Conservation (phyloP, 192 early-diverging fungal species). For the Podila epigama region DNA sequence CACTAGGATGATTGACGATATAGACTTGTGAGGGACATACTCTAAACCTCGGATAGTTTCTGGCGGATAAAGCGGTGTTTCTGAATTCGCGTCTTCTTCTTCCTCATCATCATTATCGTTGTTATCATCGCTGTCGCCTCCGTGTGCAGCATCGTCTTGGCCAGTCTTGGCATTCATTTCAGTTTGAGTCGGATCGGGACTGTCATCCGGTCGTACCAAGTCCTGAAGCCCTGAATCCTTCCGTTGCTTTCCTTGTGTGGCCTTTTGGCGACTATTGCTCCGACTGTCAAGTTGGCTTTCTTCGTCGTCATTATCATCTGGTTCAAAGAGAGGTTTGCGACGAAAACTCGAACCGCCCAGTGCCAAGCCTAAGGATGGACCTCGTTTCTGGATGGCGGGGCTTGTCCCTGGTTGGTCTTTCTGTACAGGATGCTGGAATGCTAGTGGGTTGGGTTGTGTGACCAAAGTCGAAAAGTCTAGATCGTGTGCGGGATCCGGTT, state of each 20-base stretch:
- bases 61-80: conserved; percentile 37
- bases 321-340: conserved; percentile 38
- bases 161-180: no score
- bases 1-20: neutral
- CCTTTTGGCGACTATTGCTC: neutral
- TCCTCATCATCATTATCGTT: conserved; percentile 6
- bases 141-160: no score
- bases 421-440: neutral
- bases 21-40: conserved; percentile 4
- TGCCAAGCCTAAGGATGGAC: conserved; percentile 27
- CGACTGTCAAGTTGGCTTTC: neutral
- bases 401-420: conserved; percentile 33
- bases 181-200: neutral
- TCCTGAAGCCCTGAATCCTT: neutral
- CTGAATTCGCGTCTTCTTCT: conserved; percentile 40
- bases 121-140: neutral
- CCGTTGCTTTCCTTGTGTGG: neutral
- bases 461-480: neutral
- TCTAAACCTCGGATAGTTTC: conserved; percentile 39
- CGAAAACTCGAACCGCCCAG: conserved; percentile 44
- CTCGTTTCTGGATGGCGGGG: conserved; percentile 33
- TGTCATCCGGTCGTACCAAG: neutral
- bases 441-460: neutral
- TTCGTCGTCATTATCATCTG: conserved; percentile 14
- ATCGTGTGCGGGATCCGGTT: neutral